These are phyloP conservation scores for Scolecobasidium constrictum DNA, from an alignment of 2,329 filamentous ascomycete genomes.

Conservation along the genomic window DNA sequence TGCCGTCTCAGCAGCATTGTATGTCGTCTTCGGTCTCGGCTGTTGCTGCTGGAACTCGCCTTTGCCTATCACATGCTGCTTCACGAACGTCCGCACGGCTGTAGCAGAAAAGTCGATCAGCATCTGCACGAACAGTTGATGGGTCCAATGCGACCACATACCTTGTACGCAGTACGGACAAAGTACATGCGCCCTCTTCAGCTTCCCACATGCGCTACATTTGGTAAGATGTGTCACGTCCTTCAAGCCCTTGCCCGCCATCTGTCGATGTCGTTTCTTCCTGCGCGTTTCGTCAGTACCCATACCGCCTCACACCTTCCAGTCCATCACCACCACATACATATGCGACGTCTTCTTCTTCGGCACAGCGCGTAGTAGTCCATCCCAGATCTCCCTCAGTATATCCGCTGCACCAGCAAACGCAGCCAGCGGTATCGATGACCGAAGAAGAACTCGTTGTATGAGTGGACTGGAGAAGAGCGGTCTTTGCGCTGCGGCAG, in stretches of 20 bases:
- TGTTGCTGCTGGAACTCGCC: not conserved
- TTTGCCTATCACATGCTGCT: not conserved
- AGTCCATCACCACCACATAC: too few relatives aligned
- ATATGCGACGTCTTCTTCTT: constrained; percentile 99
- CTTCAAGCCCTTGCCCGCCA: constrained; percentile 91
- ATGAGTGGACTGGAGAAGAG: constrained; percentile 26
- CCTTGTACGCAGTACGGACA: constrained; percentile 80
- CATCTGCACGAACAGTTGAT: not conserved
- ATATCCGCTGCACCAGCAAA: constrained; percentile 34
- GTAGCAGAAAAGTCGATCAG: not conserved
- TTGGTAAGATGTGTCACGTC: constrained; percentile 80
- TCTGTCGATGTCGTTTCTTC: constrained; percentile 86
- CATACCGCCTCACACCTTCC: too few relatives aligned
- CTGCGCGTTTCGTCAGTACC: too few relatives aligned
- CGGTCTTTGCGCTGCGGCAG: constrained; percentile 7
- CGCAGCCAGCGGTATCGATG: constrained; percentile 33
- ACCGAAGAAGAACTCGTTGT: constrained; percentile 36
- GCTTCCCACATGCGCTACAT: constrained; percentile 78
- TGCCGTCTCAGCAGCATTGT: constrained; percentile 4
- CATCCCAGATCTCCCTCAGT: constrained; percentile 85
- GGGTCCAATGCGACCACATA: constrained; percentile 38
- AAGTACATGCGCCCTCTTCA: constrained; percentile 79
- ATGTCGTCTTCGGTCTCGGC: not conserved
- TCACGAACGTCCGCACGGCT: constrained; percentile 7
- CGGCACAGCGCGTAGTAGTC: constrained; percentile 79